A percentile compares a stretch with the other conserved stretches of the same genome.
Evolutionary conservation across 192 early-diverging fungal species (phyloP).

Genomic region (Ambispora gerdemannii): DNA sequence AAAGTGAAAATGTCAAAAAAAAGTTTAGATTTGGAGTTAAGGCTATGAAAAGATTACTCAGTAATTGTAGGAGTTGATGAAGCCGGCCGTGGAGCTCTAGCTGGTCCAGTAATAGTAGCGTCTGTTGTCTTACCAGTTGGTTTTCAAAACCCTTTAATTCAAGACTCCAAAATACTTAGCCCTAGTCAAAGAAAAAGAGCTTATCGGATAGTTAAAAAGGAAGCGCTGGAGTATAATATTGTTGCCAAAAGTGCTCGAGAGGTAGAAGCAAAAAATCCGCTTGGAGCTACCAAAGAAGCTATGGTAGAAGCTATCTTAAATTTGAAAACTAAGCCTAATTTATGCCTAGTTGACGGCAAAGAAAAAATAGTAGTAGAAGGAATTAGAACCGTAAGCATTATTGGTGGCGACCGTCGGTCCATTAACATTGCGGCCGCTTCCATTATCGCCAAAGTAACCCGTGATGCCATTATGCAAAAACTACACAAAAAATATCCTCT

Average conservation of each 20-base stretch:
- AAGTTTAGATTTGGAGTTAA: slow-evolving; percentile 26
- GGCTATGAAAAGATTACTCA: background rate
- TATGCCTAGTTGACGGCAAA: slow-evolving; percentile 16
- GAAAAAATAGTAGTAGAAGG: slow-evolving; percentile 13
- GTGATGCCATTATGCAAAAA: slow-evolving; percentile 4
- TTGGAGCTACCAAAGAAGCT: slow-evolving; percentile 16
- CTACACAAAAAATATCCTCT: slow-evolving; percentile 18
- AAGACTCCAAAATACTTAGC: slow-evolving; percentile 23
- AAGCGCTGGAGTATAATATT: background rate
- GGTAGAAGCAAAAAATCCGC: slow-evolving; percentile 6
- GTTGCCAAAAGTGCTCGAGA: slow-evolving; percentile 16
- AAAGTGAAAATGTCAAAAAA: slow-evolving; percentile 8
- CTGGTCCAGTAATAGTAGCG: slow-evolving; percentile 19
- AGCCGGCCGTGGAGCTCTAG: slow-evolving; percentile 14
- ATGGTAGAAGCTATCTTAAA: slow-evolving; percentile 8
- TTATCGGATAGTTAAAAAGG: slow-evolving; percentile 2
- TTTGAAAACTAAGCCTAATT: slow-evolving; percentile 20
- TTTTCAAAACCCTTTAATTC: slow-evolving; percentile 16
- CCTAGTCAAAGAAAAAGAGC: slow-evolving; percentile 16
- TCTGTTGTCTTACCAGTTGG: background rate
- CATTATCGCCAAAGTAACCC: slow-evolving; percentile 10
- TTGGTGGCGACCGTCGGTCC: slow-evolving; percentile 10
- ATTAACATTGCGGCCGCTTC: slow-evolving; percentile 13
- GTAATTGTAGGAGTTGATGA: slow-evolving; percentile 7
- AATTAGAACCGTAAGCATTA: slow-evolving; percentile 17